Conservation (phyloP, 306 rosid genomes). For the Macrotyloma uniflorum region DNA sequence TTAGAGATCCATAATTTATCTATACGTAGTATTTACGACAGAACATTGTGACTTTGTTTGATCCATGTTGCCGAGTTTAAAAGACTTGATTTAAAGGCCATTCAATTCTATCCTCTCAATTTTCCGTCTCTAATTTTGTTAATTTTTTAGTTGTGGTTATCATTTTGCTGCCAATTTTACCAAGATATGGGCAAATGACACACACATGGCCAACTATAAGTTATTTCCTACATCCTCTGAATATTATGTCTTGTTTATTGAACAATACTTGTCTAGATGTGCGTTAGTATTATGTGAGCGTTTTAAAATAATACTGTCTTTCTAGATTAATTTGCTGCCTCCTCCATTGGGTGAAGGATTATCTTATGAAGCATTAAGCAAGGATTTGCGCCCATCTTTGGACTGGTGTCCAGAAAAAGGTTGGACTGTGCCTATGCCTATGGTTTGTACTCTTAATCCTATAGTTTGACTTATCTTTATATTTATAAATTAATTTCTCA, state of each 20-base stretch:
- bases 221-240: background rate
- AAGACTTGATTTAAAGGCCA: background rate
- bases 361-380: conserved; percentile 49
- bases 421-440: conserved; percentile 69
- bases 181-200: conserved; percentile 13
- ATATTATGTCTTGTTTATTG: background rate
- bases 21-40: background rate
- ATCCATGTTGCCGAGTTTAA: background rate
- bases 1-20: background rate
- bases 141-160: conserved; percentile 1
- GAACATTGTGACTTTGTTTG: background rate
- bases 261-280: background rate
- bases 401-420: conserved; percentile 71
- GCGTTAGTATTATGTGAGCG: background rate
- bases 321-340: conserved; percentile 70
- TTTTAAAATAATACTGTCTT: conserved; percentile 20
- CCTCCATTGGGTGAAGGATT: conserved; percentile 86
- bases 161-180: conserved; percentile 4
- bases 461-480: conserved; percentile 7
- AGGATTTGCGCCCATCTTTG: conserved; percentile 86
- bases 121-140: background rate
- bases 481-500: background rate
- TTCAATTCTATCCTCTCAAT: background rate
- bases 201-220: background rate
- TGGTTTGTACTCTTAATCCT: conserved; percentile 49